phyloP scores from a whole-genome alignment of 2,329 filamentous ascomycete species.

The Macroventuria anomochaeta region DNA sequence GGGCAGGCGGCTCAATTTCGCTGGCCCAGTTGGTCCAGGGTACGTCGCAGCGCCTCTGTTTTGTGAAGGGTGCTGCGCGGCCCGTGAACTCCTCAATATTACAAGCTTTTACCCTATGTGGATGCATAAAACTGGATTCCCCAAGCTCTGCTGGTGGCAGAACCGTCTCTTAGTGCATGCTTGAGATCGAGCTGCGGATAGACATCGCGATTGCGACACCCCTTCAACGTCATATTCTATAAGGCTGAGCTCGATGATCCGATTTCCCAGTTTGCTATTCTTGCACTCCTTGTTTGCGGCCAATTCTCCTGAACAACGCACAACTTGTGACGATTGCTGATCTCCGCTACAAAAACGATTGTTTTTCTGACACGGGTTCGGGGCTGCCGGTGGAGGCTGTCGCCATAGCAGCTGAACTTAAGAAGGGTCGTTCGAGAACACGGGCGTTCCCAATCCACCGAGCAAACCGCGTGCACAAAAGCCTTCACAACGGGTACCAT shows the following conservation, averaged over 20 bases:
- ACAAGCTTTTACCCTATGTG: conserved; percentile 34
- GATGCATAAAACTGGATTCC: conserved; percentile 42
- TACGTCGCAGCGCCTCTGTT: conserved; percentile 33
- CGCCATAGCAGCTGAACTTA: conserved; percentile 38
- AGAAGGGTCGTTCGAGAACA: conserved; percentile 39
- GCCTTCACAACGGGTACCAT: conserved; percentile 36
- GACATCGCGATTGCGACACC: conserved; percentile 38
- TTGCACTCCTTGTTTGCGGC: conserved; percentile 16
- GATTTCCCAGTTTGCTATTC: conserved; percentile 33
- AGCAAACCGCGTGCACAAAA: conserved; percentile 41
- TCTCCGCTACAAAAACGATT: conserved; percentile 19
- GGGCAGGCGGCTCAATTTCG: conserved; percentile 38
- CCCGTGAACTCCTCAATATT: conserved; percentile 40
- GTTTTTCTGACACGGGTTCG: conserved; percentile 28
- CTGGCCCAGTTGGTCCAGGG: conserved; percentile 39
- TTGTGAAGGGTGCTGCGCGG: conserved; percentile 33
- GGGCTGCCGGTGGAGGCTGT: conserved; percentile 35
- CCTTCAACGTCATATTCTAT: conserved; percentile 42
- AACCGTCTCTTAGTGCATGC: conserved; percentile 31
- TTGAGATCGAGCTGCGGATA: conserved; percentile 39
- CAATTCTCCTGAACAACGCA: conserved; percentile 16
- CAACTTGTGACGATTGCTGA: conserved; percentile 2
- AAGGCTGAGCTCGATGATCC: conserved; percentile 25
- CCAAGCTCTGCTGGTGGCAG: conserved; percentile 31
- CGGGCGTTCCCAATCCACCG: conserved; percentile 25